A percentile compares a stretch with the other conserved stretches of the same genome.
Evolutionary conservation across 768 basidiomycete genomes (phyloP).

Genomic region (Russula emetica): DNA sequence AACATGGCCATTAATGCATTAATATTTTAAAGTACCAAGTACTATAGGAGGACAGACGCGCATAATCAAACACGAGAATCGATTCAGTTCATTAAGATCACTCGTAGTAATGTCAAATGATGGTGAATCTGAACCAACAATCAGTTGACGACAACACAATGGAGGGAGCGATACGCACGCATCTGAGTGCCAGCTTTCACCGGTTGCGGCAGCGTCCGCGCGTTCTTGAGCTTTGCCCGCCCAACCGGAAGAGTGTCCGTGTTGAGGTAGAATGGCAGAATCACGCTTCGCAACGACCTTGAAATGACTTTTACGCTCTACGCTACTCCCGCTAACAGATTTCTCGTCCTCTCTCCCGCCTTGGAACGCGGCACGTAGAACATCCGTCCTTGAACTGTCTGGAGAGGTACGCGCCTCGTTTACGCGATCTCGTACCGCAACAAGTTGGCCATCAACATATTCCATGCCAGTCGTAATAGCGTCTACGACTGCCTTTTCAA

Average conservation of each 20-base stretch:
- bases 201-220: conserved; percentile 41
- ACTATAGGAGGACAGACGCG: neutral
- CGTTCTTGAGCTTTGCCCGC: conserved; percentile 52
- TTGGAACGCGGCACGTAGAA: conserved; percentile 62
- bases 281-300: conserved; percentile 75
- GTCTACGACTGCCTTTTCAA: conserved; percentile 56
- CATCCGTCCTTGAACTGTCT: conserved; percentile 41
- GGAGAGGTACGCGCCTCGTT: conserved; percentile 46
- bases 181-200: conserved; percentile 52
- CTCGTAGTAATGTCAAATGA: conserved; percentile 7
- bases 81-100: neutral
- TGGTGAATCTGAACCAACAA: neutral
- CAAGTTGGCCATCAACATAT: conserved; percentile 85
- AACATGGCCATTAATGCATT: no score
- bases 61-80: neutral
- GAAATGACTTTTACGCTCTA: conserved; percentile 58
- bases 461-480: conserved; percentile 78
- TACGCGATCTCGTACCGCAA: conserved; percentile 74
- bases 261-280: conserved; percentile 54
- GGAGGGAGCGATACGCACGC: conserved; percentile 36
- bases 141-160: neutral
- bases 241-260: conserved; percentile 69
- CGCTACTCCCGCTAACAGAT: conserved; percentile 36
- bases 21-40: neutral
- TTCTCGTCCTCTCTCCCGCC: conserved; percentile 49